A percentile compares a stretch with the other conserved stretches of the same genome.
These are phyloP conservation scores for Fistulifera pelliculosa DNA, from an alignment of 108 stramenopile genomes.

Conservation along the genomic window DNA sequence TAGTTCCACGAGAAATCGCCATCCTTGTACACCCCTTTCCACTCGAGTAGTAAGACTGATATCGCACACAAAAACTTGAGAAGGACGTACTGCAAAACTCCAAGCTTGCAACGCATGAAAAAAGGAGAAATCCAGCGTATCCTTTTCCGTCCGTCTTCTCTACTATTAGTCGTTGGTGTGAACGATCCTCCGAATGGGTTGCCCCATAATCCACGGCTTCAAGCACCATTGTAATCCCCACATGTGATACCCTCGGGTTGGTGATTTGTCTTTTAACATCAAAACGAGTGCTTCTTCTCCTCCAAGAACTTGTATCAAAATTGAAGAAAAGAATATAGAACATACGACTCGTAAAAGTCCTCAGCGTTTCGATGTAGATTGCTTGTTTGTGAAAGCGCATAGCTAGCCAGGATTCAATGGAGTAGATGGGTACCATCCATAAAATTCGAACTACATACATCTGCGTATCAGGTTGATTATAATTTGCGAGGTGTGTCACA, in stretches of 20 bases:
- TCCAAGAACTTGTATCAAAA: conserved; percentile 87
- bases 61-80: conserved; percentile 61
- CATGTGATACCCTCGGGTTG: conserved; percentile 81
- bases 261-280: conserved; percentile 84
- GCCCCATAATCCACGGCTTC: conserved; percentile 89
- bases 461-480: conserved; percentile 83
- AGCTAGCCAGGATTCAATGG: conserved; percentile 72
- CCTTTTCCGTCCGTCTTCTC: conserved; percentile 33
- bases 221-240: conserved; percentile 76
- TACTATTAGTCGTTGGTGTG: conserved; percentile 1
- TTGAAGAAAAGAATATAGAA: conserved; percentile 89
- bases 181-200: conserved; percentile 44
- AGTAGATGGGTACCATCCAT: conserved; percentile 94
- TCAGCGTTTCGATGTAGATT: conserved; percentile 75
- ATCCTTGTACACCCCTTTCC: conserved; percentile 74
- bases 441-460: conserved; percentile 79
- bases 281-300: conserved; percentile 78
- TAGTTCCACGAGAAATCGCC: conserved; percentile 71
- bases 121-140: conserved; percentile 81
- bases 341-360: conserved; percentile 90
- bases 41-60: conserved; percentile 56
- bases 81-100: conserved; percentile 91
- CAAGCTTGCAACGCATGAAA: conserved; percentile 81
- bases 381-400: conserved; percentile 69
- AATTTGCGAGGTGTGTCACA: conserved; percentile 80